Evolutionary conservation across 371 early-diverging fungal genomes (phyloP).

Genomic region (Lichtheimia ornata): DNA sequence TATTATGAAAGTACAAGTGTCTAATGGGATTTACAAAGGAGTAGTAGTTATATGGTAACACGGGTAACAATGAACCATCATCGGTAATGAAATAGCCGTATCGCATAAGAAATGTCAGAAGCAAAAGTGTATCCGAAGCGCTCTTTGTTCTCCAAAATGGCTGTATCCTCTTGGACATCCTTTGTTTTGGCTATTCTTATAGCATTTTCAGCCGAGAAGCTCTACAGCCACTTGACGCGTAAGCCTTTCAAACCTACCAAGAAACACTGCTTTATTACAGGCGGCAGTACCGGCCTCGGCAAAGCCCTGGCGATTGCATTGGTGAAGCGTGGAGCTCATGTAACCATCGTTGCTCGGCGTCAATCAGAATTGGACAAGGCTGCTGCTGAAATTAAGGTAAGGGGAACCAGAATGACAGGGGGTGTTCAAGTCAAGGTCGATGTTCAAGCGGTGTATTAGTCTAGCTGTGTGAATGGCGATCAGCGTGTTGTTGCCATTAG

Average conservation of each 20-base stretch:
- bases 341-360: constrained; percentile 88
- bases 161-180: constrained; percentile 39
- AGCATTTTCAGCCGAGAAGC: constrained; percentile 22
- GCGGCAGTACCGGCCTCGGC: constrained; percentile 94
- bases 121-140: too few species aligned
- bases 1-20: too few species aligned
- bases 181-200: constrained; percentile 35
- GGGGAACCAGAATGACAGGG: not conserved
- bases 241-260: constrained; percentile 40
- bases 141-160: constrained; percentile 16
- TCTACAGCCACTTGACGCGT: constrained; percentile 31
- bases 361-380: constrained; percentile 57
- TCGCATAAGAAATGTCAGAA: too few species aligned
- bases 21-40: too few species aligned
- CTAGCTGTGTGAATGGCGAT: constrained; percentile 11
- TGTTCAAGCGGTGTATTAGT: not conserved
- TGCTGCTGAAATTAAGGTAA: constrained; percentile 57
- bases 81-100: too few species aligned
- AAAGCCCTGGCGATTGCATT: constrained; percentile 77
- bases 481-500: constrained; percentile 57
- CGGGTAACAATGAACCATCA: too few species aligned
- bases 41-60: too few species aligned
- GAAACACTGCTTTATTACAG: constrained; percentile 88
- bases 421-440: too few species aligned
- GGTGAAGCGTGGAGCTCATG: constrained; percentile 77